Evolutionary conservation across 495 filamentous ascomycete genomes (phyloP), one percentile per base, ranked within the genome.

Genomic region (Penicillium silybi): DNA sequence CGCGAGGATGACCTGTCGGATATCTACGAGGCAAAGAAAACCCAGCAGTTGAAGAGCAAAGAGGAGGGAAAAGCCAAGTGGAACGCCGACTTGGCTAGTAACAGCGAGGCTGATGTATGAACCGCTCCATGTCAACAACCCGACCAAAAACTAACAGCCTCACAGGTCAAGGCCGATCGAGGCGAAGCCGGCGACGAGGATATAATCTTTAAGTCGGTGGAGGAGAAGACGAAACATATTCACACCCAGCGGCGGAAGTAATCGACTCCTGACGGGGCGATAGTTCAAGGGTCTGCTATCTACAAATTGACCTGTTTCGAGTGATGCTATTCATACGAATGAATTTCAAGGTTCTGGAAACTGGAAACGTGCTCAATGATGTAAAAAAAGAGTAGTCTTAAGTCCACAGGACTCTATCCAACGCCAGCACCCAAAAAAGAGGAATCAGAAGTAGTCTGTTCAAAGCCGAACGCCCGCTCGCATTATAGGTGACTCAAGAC

Each of bases 31-130:
- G 62, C 76, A 42, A 78, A 92, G 59, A 95, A 95, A 74, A 70
- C 88, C 41, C 82, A 89, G 43, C 78, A 80, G 32, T 54, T 95
- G 48, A 69, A 77, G 61, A 84, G 85, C 72, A 77, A 83, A 46
- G 88, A 88, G 71, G 72, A 82, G 11, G 91, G 91, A 18, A 84
- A 86, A 68, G 87, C 75, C 11, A 79, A 90, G 57, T 95, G 91
- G 91, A 87, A 87, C 68, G 73, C 83, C 17, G 85, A 88, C 63
- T 69, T 96, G 48, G 88, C 88, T 5, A 88, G 82, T 52, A 80
- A 88, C 64, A 89, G 85, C 60, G 91, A 96, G 77, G 84, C 85
- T 55, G 83, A 83, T 61, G 83, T 96, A 68, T 41, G 73, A 50
- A 43, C 20, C 2, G 2, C 17, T 22, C n/a, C 7, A 11, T 13